Evolutionary conservation across 2,329 filamentous ascomycete genomes (phyloP).

Genomic region (Neofusicoccum ribis): DNA sequence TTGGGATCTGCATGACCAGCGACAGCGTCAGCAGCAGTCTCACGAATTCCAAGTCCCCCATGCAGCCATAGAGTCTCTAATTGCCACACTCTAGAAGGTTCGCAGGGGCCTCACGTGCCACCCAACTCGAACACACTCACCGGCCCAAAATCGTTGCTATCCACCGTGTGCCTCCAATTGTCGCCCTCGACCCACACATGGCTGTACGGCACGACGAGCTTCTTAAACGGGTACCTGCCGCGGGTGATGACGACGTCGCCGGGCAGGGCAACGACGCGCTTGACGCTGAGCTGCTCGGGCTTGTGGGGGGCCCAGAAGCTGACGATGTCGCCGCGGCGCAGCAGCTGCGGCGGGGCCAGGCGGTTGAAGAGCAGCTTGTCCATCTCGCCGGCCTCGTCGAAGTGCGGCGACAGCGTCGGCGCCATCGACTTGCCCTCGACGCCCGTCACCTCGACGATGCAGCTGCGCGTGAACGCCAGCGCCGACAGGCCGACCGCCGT

Average conservation of each 20-base stretch:
- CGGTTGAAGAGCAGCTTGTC: constrained; percentile 44
- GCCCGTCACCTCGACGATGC: constrained; percentile 7
- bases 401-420: constrained; percentile 46
- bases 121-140: constrained; percentile 29
- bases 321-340: constrained; percentile 47
- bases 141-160: constrained; percentile 90
- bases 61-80: background rate
- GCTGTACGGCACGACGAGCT: constrained; percentile 69
- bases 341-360: constrained; percentile 24
- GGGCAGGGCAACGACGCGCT: constrained; percentile 77
- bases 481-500: background rate
- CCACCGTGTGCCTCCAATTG: constrained; percentile 68
- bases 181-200: constrained; percentile 98
- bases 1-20: constrained; percentile 54
- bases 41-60: too few species aligned
- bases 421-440: constrained; percentile 47
- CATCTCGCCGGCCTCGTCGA: constrained; percentile 38
- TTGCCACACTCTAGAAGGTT: too few species aligned
- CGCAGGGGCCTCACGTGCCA: too few species aligned
- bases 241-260: constrained; percentile 68
- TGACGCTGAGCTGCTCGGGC: constrained; percentile 71
- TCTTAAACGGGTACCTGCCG: constrained; percentile 36
- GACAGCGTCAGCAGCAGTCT: background rate
- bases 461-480: background rate
- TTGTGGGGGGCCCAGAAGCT: constrained; percentile 59